Conservation (phyloP, 148 eudicot species). For the Fagopyrum esculentum region DNA sequence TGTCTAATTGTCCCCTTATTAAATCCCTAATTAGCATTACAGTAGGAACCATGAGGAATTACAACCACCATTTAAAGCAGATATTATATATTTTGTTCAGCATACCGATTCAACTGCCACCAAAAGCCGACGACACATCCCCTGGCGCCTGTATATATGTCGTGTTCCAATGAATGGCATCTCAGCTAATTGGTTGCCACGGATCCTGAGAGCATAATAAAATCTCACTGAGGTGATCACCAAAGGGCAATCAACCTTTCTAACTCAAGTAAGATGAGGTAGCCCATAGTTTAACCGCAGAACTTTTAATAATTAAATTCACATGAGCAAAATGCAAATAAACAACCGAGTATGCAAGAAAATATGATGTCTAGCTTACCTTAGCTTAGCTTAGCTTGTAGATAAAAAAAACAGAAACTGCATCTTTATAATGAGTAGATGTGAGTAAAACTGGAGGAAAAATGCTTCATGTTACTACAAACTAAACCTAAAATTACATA, state of each 20-base stretch:
- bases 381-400: not conserved
- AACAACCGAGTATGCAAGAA: not conserved
- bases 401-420: not conserved
- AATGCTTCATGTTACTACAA: not conserved
- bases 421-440: not conserved
- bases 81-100: not conserved
- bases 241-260: not conserved
- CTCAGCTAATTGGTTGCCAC: slow-evolving; percentile 78
- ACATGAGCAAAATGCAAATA: not conserved
- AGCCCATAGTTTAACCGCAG: not conserved
- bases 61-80: not conserved
- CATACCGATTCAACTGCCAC: slow-evolving; percentile 79
- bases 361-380: not conserved
- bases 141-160: slow-evolving; percentile 89
- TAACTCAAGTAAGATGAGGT: not conserved
- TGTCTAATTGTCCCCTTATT: not conserved
- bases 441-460: not conserved
- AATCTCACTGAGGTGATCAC: not conserved
- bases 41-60: not conserved
- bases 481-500: not conserved
- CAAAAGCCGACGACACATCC: slow-evolving; percentile 93
- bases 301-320: not conserved
- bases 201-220: slow-evolving; percentile 46
- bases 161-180: slow-evolving; percentile 99
- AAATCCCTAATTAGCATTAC: not conserved